Conservation (phyloP, 2,329 filamentous ascomycete species). For the Epicoccum nigrum region DNA sequence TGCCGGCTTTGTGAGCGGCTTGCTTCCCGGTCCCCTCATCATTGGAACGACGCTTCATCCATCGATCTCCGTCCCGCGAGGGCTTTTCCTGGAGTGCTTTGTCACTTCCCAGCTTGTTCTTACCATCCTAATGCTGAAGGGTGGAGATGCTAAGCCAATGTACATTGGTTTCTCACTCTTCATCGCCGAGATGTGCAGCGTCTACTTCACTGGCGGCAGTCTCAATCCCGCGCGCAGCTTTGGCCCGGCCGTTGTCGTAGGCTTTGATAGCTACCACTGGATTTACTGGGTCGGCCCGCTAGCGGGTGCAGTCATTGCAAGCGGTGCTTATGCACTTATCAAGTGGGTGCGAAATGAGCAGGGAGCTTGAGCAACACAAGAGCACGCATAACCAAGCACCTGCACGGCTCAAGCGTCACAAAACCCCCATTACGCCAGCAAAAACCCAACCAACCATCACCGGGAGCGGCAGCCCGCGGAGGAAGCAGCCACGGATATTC, state of each 20-base stretch:
- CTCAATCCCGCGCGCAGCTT: slow-evolving; percentile 56
- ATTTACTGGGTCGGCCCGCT: slow-evolving; percentile 53
- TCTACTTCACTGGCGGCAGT: slow-evolving; percentile 54
- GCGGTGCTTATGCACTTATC: slow-evolving; percentile 56
- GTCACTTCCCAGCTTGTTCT: slow-evolving; percentile 45
- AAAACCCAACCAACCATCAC: no score
- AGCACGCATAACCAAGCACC: neutral
- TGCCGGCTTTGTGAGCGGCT: slow-evolving; percentile 33
- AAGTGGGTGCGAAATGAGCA: slow-evolving; percentile 21
- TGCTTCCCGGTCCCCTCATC: slow-evolving; percentile 39
- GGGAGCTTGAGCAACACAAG: neutral
- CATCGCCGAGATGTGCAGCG: slow-evolving; percentile 59
- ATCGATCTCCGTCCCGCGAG: slow-evolving; percentile 32
- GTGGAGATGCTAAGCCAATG: slow-evolving; percentile 67
- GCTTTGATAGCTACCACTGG: slow-evolving; percentile 50
- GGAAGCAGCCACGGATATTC: neutral
- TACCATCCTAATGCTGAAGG: slow-evolving; percentile 63
- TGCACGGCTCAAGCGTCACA: neutral
- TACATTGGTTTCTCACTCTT: slow-evolving; percentile 75
- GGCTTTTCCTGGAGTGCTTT: slow-evolving; percentile 39
- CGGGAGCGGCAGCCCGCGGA: neutral
- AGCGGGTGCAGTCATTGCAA: slow-evolving; percentile 52
- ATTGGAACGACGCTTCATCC: slow-evolving; percentile 31
- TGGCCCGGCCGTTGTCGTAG: slow-evolving; percentile 50
- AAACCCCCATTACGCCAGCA: no score